Conservation (phyloP, 129 eudicot genomes). For the Erigeron canadensis region DNA sequence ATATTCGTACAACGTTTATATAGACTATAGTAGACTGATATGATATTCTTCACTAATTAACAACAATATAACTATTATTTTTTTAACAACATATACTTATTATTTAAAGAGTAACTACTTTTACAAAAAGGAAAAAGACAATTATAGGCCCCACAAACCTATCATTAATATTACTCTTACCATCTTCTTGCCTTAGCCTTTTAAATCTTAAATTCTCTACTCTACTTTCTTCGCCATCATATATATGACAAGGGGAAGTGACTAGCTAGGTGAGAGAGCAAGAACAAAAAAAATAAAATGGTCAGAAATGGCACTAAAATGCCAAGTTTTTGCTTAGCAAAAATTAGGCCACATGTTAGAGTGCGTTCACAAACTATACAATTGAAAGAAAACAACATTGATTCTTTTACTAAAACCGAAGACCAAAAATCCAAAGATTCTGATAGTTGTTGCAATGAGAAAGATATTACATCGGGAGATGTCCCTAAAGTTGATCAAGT, state of each 20-base stretch:
- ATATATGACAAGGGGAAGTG: background rate
- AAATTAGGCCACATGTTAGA: conserved; percentile 70
- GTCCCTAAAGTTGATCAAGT: conserved; percentile 15
- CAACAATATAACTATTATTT: too few species aligned
- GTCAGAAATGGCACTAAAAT: conserved; percentile 51
- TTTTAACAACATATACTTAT: background rate
- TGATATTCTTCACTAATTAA: background rate
- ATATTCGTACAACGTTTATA: too few species aligned
- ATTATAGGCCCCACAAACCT: conserved; percentile 29
- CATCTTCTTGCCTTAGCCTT: conserved; percentile 22
- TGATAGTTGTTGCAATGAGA: background rate
- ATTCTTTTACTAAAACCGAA: conserved; percentile 1
- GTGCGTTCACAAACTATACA: conserved; percentile 69
- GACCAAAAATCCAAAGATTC: conserved; percentile 22
- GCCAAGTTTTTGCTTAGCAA: conserved; percentile 64
- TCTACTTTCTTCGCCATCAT: conserved; percentile 15
- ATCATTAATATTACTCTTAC: conserved; percentile 19
- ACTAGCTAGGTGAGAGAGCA: background rate
- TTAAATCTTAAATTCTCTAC: conserved; percentile 14
- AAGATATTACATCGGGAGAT: conserved; percentile 21
- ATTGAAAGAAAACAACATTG: conserved; percentile 21
- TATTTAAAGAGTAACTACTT: conserved; percentile 14
- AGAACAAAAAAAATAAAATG: conserved; percentile 29
- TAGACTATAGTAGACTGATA: too few species aligned
- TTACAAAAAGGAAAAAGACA: conserved; percentile 23